These are phyloP conservation scores for Marasmius fiardii DNA, from an alignment of 1,284 basidiomycete genomes.

Conservation along the genomic window DNA sequence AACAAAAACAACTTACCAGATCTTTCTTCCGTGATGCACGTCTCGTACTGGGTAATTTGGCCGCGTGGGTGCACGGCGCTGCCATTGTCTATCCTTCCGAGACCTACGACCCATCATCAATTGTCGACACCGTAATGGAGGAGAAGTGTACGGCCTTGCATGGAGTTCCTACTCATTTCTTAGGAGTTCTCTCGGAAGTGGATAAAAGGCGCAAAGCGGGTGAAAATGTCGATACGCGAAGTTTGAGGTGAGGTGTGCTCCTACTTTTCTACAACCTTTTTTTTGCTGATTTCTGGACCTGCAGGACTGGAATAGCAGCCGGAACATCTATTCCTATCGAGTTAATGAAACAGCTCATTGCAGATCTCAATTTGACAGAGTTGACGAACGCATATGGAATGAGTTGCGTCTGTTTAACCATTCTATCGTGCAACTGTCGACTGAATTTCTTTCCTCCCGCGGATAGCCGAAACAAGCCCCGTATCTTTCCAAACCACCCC, in stretches of 20 bases:
- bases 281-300: background rate
- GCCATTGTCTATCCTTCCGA: constrained; percentile 75
- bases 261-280: background rate
- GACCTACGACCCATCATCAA: constrained; percentile 57
- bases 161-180: constrained; percentile 84
- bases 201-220: constrained; percentile 47
- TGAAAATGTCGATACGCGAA: constrained; percentile 42
- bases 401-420: constrained; percentile 59
- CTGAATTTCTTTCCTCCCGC: no score
- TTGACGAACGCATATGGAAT: constrained; percentile 81
- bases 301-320: constrained; percentile 73
- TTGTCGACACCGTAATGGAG: constrained; percentile 62
- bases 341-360: constrained; percentile 69
- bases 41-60: constrained; percentile 78
- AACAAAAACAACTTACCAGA: constrained; percentile 8
- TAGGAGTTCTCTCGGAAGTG: constrained; percentile 68
- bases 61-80: constrained; percentile 73
- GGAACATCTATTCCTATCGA: constrained; percentile 78
- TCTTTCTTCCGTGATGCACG: constrained; percentile 38
- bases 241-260: constrained; percentile 44
- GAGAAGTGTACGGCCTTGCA: constrained; percentile 78
- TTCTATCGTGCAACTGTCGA: no score
- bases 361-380: constrained; percentile 63
- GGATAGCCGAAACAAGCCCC: constrained; percentile 69
- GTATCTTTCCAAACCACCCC: constrained; percentile 79